Conservation (phyloP, 768 basidiomycete species). For the Exidia glandulosa region DNA sequence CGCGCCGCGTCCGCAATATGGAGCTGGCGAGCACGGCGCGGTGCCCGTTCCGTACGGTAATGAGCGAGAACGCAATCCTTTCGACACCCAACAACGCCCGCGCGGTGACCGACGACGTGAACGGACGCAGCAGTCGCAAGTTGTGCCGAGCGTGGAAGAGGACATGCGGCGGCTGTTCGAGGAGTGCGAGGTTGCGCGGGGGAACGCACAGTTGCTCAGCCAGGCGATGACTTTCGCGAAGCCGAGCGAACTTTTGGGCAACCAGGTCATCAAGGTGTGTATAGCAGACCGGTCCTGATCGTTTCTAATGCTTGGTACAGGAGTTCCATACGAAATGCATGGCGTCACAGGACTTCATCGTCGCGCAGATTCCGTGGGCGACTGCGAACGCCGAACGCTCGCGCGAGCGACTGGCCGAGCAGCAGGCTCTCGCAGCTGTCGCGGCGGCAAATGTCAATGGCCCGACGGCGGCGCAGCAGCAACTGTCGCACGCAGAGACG, state of each 20-base stretch:
- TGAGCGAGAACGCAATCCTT: slow-evolving; percentile 12
- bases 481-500: slow-evolving; percentile 32
- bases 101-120: slow-evolving; percentile 7
- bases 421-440: not conserved
- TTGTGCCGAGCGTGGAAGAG: slow-evolving; percentile 44
- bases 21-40: slow-evolving; percentile 4
- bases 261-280: slow-evolving; percentile 57
- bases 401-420: slow-evolving; percentile 22
- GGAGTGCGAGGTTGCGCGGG: slow-evolving; percentile 74
- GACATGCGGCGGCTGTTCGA: slow-evolving; percentile 74
- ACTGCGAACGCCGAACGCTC: slow-evolving; percentile 69
- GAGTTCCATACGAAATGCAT: slow-evolving; percentile 76
- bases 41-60: not conserved
- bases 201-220: slow-evolving; percentile 65
- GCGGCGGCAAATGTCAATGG: not conserved
- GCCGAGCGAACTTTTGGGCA: slow-evolving; percentile 54
- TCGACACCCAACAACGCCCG: not conserved
- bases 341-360: slow-evolving; percentile 74
- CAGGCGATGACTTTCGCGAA: slow-evolving; percentile 60
- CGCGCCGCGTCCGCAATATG: not conserved
- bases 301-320: slow-evolving; percentile 26
- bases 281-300: not conserved
- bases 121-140: slow-evolving; percentile 11
- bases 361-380: slow-evolving; percentile 86
- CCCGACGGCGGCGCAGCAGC: not conserved